phyloP scores from a whole-genome alignment of 2,329 filamentous ascomycete genomes.

The Nemania sp. region DNA sequence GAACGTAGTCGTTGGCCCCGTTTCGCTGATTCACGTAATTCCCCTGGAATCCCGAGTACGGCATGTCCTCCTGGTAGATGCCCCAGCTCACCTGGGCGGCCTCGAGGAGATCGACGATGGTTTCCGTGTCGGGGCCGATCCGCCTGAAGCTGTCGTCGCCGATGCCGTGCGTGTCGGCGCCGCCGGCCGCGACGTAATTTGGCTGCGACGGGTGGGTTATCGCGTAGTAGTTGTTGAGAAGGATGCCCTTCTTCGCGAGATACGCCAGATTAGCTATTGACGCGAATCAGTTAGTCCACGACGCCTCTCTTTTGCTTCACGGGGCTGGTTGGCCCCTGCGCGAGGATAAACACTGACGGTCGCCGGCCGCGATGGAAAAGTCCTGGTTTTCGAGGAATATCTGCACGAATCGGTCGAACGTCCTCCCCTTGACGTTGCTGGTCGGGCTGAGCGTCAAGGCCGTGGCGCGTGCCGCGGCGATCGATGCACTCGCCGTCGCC shows the following conservation, averaged over 20 bases:
- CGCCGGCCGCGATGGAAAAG: conserved; percentile 55
- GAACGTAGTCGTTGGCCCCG: conserved; percentile 63
- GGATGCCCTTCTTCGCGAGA: conserved; percentile 59
- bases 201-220: conserved; percentile 63
- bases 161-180: conserved; percentile 62
- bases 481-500: conserved; percentile 27
- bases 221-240: conserved; percentile 57
- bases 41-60: conserved; percentile 53
- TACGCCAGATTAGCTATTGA: conserved; percentile 48
- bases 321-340: too few relatives aligned
- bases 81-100: conserved; percentile 53
- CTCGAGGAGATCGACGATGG: conserved; percentile 56
- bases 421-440: conserved; percentile 56
- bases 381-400: conserved; percentile 67
- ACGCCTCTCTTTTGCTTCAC: not conserved
- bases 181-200: conserved; percentile 64
- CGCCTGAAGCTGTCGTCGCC: conserved; percentile 55
- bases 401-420: conserved; percentile 63
- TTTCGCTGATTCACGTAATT: conserved; percentile 59
- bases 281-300: conserved; percentile 8
- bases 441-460: conserved; percentile 50
- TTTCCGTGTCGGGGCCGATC: conserved; percentile 49
- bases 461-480: conserved; percentile 43
- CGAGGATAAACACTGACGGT: conserved; percentile 41
- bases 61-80: conserved; percentile 59